A percentile compares a stretch with the other conserved stretches of the same genome.
These are phyloP conservation scores for Inga leiocalycina DNA, from an alignment of 306 rosid species.

Conservation along the genomic window DNA sequence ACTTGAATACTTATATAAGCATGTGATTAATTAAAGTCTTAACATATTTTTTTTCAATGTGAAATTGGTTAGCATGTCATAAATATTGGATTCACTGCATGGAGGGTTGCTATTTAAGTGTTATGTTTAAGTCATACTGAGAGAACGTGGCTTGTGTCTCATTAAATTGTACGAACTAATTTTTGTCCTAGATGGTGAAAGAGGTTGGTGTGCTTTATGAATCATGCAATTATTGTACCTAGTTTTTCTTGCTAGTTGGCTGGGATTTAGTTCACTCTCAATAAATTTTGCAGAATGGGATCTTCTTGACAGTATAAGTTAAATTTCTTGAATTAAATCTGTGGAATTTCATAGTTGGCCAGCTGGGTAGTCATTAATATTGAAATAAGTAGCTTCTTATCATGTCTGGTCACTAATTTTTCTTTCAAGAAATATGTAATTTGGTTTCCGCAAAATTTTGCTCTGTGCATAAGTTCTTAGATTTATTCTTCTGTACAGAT, in stretches of 20 bases:
- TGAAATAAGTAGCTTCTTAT: background rate
- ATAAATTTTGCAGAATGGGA: constrained; percentile 8
- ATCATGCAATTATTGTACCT: background rate
- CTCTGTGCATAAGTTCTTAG: background rate
- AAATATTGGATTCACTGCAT: background rate
- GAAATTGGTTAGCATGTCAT: background rate
- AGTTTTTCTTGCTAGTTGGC: constrained; percentile 1
- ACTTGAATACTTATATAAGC: no score
- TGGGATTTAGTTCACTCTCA: background rate
- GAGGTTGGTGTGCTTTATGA: constrained; percentile 3
- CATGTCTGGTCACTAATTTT: background rate
- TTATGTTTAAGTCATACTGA: constrained; percentile 15
- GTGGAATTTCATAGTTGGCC: background rate
- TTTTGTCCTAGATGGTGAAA: background rate
- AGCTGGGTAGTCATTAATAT: background rate
- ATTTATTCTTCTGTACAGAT: background rate
- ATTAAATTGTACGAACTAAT: background rate
- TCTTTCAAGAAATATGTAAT: background rate
- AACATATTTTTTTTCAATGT: background rate
- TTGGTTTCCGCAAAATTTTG: background rate
- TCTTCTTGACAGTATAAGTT: background rate
- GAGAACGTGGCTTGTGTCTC: no score
- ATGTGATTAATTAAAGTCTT: background rate
- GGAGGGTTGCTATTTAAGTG: background rate
- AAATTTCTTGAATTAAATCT: background rate